Percentiles rank a stretch among this genome's conserved stretches.
phyloP scores from a whole-genome alignment of 352 stramenopile species.

The Globisporangium perplexum region DNA sequence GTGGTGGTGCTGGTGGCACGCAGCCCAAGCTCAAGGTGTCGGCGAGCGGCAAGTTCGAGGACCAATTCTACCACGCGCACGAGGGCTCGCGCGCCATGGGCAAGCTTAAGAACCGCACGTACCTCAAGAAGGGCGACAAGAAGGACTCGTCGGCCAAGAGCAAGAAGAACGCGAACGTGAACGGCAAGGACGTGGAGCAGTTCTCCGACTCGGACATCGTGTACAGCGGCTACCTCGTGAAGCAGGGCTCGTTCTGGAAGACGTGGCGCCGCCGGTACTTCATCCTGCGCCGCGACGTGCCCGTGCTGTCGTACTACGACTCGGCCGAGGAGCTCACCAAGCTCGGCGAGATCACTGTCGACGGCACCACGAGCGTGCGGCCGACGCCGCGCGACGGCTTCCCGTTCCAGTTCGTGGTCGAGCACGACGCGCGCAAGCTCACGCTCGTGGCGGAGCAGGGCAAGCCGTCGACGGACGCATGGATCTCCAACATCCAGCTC shows the following conservation, averaged over 20 bases:
- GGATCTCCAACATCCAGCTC: constrained; percentile 54
- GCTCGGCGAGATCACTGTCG: constrained; percentile 70
- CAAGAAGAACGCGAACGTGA: constrained; percentile 63
- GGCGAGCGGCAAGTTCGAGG: constrained; percentile 76
- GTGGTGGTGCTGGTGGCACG: neutral
- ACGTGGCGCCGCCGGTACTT: constrained; percentile 81
- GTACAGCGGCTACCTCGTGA: constrained; percentile 71
- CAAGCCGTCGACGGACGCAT: constrained; percentile 41
- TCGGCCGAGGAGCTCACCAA: constrained; percentile 73
- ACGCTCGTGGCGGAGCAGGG: constrained; percentile 65
- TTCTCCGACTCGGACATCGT: constrained; percentile 85
- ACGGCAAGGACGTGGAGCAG: constrained; percentile 73
- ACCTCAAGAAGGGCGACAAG: constrained; percentile 43
- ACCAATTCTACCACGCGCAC: constrained; percentile 84
- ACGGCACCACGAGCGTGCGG: constrained; percentile 52
- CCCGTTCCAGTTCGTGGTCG: constrained; percentile 60
- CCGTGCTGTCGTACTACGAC: constrained; percentile 78
- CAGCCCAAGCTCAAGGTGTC: constrained; percentile 74
- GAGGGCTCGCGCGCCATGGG: constrained; percentile 76
- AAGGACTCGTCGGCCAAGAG: constrained; percentile 16
- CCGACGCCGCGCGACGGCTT: constrained; percentile 46
- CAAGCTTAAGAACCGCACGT: constrained; percentile 68
- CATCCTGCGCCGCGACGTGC: constrained; percentile 68
- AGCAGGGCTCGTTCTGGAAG: constrained; percentile 87
- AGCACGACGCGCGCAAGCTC: constrained; percentile 60